Percentiles rank a stretch among this genome's conserved stretches.
These are phyloP conservation scores for Parachaetomium inaequale DNA, from an alignment of 495 filamentous ascomycete genomes.

Conservation along the genomic window DNA sequence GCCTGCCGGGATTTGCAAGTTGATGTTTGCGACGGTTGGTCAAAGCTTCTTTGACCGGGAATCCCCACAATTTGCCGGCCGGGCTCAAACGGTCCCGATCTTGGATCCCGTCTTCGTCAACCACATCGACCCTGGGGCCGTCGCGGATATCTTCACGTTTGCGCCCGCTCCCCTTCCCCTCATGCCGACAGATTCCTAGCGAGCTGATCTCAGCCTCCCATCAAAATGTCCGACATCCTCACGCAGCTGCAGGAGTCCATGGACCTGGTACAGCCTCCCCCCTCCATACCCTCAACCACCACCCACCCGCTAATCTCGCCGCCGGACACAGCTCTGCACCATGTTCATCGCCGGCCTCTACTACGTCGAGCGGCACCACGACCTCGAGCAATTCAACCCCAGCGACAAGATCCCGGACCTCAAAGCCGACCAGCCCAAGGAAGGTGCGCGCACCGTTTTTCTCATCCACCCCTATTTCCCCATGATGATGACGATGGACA, in stretches of 20 bases:
- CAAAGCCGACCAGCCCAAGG: slow-evolving; percentile 46
- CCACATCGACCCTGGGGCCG: not conserved
- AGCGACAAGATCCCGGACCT: slow-evolving; percentile 57
- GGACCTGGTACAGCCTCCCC: slow-evolving; percentile 60
- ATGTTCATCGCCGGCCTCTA: slow-evolving; percentile 85
- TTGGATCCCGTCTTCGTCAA: no score
- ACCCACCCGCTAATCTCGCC: not conserved
- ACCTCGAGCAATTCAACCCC: slow-evolving; percentile 61
- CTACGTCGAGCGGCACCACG: slow-evolving; percentile 80
- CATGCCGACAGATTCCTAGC: not conserved
- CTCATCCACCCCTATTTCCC: not conserved
- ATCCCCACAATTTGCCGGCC: slow-evolving; percentile 1
- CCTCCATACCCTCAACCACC: not conserved
- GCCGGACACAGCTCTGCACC: slow-evolving; percentile 62
- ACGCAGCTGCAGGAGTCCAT: slow-evolving; percentile 94
- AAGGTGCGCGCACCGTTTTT: slow-evolving; percentile 36
- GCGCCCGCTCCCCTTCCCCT: not conserved
- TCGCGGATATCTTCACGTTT: not conserved
- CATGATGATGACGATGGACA: not conserved
- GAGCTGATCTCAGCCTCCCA: no score
- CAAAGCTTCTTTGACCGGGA: not conserved
- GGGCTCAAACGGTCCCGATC: no score
- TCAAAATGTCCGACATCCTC: slow-evolving; percentile 71
- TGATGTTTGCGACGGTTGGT: not conserved
- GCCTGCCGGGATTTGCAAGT: slow-evolving; percentile 1